phyloP scores from a whole-genome alignment of 805 yeast genomes.

The Schwanniomyces pseudopolymorphus region DNA sequence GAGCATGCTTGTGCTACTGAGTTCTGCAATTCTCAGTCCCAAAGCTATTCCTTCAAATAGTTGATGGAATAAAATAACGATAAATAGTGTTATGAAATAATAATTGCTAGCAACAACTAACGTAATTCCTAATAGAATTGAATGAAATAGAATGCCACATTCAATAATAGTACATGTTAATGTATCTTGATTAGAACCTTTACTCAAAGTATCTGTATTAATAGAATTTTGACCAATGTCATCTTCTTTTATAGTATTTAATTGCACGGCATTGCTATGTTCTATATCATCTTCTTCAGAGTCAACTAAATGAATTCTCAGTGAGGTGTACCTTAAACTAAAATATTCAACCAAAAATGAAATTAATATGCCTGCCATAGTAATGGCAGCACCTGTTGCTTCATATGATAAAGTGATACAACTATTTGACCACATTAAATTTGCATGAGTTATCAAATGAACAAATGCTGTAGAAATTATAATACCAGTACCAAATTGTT shows the following conservation, averaged over 20 bases:
- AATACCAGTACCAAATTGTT: conserved; percentile 32
- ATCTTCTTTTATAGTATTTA: background rate
- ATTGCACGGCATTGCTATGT: conserved; percentile 7
- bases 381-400: conserved; percentile 23
- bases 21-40: conserved; percentile 19
- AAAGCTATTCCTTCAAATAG: conserved; percentile 31
- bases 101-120: conserved; percentile 30
- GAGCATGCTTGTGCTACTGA: conserved; percentile 23
- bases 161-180: conserved; percentile 17
- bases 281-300: conserved; percentile 19
- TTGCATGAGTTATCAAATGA: conserved; percentile 29
- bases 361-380: conserved; percentile 28
- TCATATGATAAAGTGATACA: conserved; percentile 25
- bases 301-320: conserved; percentile 2
- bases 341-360: conserved; percentile 23
- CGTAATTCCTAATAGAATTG: conserved; percentile 28
- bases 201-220: background rate
- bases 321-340: conserved; percentile 10
- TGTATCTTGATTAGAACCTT: conserved; percentile 5
- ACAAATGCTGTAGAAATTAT: conserved; percentile 32
- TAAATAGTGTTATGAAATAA: conserved; percentile 23
- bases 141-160: conserved; percentile 32
- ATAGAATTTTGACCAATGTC: background rate
- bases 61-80: conserved; percentile 33
- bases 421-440: conserved; percentile 23